Evolutionary conservation across 1,139 yeast genomes (phyloP), one percentile per base, ranked within the genome.

Genomic region (Candida dubliniensis): DNA sequence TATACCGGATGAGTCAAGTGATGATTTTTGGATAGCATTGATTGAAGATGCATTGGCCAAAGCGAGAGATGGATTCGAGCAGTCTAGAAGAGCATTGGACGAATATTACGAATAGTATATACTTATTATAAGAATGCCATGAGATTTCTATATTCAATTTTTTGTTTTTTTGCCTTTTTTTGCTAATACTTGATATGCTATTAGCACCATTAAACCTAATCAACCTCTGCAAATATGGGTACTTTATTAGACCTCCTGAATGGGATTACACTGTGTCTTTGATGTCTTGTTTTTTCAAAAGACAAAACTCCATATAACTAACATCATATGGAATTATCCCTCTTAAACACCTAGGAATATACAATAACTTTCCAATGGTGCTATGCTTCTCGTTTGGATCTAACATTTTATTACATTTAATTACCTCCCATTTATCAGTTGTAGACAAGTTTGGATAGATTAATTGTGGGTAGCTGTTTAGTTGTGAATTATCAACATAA

Each of bases 31-130:
- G 84, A 68, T 74, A 36, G 57, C 58, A 13, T 66, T 77, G 47
- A 75, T 78, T 47, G 59, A 69, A 37, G 81, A 81, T 53, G 87
- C 90, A 8, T 68, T 81, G 50, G 67, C 64, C 2, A 75, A 74
- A 47, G 88, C 87, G 7, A 70, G 80, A 55, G 69, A 67, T 27
- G 87, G 80, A 46, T 84, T 83, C 56, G 65, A 60, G 26, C 70
- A 73, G 53, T 82, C 87, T 41, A 79, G 78, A 59, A 59, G 60
- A 36, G 82, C 83, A 38, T 71, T 85, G 50, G 75, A 79, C 46
- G 78, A 75, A 30, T 84, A 78, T 60, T 85, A 81, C 58, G 79
- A 43, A 31, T 43, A 42, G 34, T 35, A 14, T 13, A 12, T 10
- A 32, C 13, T 23, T 10, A 32, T 10, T 10, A 18, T 10, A 32